Conservation (phyloP, 176 grass and related monocot genomes). For the Hordeum marinum region DNA sequence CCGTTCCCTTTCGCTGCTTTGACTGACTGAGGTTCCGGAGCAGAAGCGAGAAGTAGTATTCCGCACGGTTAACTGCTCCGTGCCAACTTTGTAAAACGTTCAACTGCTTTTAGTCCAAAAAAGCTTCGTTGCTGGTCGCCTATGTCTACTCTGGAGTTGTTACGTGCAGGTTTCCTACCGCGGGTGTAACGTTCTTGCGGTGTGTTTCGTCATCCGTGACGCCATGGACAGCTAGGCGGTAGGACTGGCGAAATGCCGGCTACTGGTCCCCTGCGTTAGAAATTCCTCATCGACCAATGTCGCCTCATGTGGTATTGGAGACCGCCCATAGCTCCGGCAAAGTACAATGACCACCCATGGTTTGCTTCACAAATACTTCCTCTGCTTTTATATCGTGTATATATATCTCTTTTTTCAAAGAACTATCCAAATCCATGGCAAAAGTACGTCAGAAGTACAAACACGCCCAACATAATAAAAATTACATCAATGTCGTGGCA, state of each 20-base stretch:
- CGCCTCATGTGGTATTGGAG: too few relatives aligned
- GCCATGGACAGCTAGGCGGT: not conserved
- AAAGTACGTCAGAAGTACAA: too few relatives aligned
- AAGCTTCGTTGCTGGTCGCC: not conserved
- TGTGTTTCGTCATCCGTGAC: slow-evolving; percentile 24
- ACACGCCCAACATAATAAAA: too few relatives aligned
- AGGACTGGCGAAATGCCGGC: not conserved
- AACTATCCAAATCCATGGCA: too few relatives aligned
- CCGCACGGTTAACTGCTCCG: not conserved
- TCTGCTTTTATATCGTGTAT: too few relatives aligned
- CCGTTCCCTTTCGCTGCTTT: not conserved
- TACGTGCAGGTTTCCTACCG: not conserved
- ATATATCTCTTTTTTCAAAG: too few relatives aligned
- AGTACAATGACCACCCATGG: too few relatives aligned
- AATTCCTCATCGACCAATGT: too few relatives aligned
- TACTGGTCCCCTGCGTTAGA: too few relatives aligned
- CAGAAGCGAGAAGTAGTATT: not conserved
- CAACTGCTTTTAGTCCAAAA: not conserved
- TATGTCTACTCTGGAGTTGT: not conserved
- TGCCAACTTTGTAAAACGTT: not conserved
- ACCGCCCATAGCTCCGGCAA: too few relatives aligned
- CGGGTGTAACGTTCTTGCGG: not conserved
- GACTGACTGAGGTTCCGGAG: not conserved
- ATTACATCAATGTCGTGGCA: too few relatives aligned
- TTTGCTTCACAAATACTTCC: too few relatives aligned